Evolutionary conservation across 495 filamentous ascomycete species (phyloP).

Genomic region (Extremus antarcticus): DNA sequence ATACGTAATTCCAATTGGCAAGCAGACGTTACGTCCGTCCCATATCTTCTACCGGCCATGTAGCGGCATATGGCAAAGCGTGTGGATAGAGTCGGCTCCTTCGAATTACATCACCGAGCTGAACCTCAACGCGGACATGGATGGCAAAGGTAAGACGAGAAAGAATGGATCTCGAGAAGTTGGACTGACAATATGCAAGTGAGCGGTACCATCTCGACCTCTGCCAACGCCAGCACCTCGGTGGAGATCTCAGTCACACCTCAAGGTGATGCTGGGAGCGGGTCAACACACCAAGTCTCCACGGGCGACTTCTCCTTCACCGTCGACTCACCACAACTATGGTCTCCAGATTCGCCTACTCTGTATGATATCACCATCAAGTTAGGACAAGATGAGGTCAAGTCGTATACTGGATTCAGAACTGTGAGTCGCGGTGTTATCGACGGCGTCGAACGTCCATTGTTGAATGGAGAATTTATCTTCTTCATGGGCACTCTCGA

Average conservation of each 20-base stretch:
- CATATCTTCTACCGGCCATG: conserved; percentile 64
- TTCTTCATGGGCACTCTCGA: conserved; percentile 59
- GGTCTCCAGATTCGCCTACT: conserved; percentile 49
- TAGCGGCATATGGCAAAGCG: conserved; percentile 59
- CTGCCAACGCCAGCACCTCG: conserved; percentile 17
- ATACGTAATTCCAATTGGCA: conserved; percentile 51
- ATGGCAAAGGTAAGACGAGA: conserved; percentile 41
- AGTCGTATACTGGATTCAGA: conserved; percentile 58
- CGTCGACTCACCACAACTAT: conserved; percentile 42
- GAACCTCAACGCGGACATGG: conserved; percentile 46
- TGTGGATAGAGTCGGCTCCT: conserved; percentile 55
- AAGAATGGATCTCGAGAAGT: not conserved
- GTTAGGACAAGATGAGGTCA: conserved; percentile 42
- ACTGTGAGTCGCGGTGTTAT: conserved; percentile 44
- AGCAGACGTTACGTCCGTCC: conserved; percentile 46
- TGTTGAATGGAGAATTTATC: conserved; percentile 53
- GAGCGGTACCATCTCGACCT: conserved; percentile 28
- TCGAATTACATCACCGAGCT: conserved; percentile 43
- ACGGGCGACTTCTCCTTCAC: conserved; percentile 42
- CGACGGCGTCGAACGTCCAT: conserved; percentile 47
- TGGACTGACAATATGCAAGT: conserved; percentile 10
- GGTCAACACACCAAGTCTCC: conserved; percentile 35
- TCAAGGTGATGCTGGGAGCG: conserved; percentile 23
- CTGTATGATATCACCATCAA: conserved; percentile 52
- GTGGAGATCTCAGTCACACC: conserved; percentile 39